Conservation (phyloP, 768 basidiomycete genomes). For the Leucogyrophana mollusca region DNA sequence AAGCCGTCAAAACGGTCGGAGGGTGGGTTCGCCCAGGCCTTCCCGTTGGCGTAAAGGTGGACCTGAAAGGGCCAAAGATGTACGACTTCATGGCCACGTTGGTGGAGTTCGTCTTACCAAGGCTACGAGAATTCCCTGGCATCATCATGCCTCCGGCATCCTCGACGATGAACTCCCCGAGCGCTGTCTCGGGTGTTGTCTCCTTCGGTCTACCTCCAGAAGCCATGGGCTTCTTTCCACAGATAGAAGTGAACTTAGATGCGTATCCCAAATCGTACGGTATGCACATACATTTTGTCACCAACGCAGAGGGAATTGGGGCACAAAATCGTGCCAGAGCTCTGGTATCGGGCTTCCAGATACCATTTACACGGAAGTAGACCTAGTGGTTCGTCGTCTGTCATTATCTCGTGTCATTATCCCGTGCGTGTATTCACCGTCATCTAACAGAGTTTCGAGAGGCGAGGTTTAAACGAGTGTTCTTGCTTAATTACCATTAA, state of each 20-base stretch:
- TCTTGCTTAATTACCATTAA: conserved; percentile 22
- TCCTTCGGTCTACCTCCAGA: conserved; percentile 81
- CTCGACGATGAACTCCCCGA: conserved; percentile 67
- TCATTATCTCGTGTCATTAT: background rate
- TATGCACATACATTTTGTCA: conserved; percentile 93
- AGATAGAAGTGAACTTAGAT: conserved; percentile 93
- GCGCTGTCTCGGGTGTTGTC: conserved; percentile 83
- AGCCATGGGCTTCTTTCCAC: conserved; percentile 91
- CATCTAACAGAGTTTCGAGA: background rate
- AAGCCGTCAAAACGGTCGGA: conserved; percentile 62
- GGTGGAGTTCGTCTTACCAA: conserved; percentile 93
- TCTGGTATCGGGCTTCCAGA: conserved; percentile 86
- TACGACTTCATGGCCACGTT: conserved; percentile 89
- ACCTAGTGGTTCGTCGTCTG: conserved; percentile 3
- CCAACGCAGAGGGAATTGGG: conserved; percentile 82
- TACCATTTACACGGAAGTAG: conserved; percentile 71
- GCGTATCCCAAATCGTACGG: conserved; percentile 84
- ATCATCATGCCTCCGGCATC: conserved; percentile 75
- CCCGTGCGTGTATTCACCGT: background rate
- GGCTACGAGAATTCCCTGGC: conserved; percentile 88
- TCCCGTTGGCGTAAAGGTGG: conserved; percentile 87
- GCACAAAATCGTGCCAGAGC: conserved; percentile 89
- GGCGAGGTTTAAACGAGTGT: background rate
- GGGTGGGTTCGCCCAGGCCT: conserved; percentile 85
- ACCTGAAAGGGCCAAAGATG: conserved; percentile 88